Base-by-base conservation (phyloP, 2,329 filamentous ascomycete genomes). In the Myriosclerotinia scirpicola region DNA sequence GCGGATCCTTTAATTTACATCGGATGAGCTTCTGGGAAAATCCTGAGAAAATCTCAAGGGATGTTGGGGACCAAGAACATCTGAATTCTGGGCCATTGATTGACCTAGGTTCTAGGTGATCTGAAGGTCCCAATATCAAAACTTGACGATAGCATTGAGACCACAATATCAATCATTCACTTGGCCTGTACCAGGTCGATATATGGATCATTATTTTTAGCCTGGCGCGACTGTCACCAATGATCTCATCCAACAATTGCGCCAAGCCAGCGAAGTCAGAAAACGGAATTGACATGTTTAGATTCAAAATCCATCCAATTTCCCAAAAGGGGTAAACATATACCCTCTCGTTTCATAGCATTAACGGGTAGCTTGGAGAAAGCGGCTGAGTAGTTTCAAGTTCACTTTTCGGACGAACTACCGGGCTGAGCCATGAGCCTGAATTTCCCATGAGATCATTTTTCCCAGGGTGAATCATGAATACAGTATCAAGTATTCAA, bases 341-440 rank as follows among this genome's bases (percentile, higher is more conserved):
- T 8, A 15, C 20, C 22, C 20, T 34, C 40, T 9, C 55, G 55
- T 46, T 59, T 59, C 55, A 59, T 15, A 46, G 55, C 55, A 46
- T 59, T 46, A 30, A 5, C 30, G 30, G 30, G 30, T 34, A 34
- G 30, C 30, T 34, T 34, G 30, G 6, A 34, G 5, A 34, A 3
- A 20, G 55, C 55, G 40, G 55, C 55, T 46, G 55, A 34, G 11
- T 4, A 34, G 55, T 59, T 46, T 59, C 55, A 46, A 46, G 40
- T 59, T n/a, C 40, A 44, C 38, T 14, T n/a, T 59, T 59, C 55
- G 42, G 40, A 59, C 20, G 40, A 59, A 59, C 55, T 34, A 11
- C 6, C 17, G 55, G 9, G 12, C 5, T n/a, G 42, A n/a, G 26
- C 17, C 34, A 59, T 34, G 26, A n/a, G 42, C 30, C 15, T n/a